Base-by-base conservation (phyloP, 495 filamentous ascomycete genomes). In the Hypoxylon fragiforme region DNA sequence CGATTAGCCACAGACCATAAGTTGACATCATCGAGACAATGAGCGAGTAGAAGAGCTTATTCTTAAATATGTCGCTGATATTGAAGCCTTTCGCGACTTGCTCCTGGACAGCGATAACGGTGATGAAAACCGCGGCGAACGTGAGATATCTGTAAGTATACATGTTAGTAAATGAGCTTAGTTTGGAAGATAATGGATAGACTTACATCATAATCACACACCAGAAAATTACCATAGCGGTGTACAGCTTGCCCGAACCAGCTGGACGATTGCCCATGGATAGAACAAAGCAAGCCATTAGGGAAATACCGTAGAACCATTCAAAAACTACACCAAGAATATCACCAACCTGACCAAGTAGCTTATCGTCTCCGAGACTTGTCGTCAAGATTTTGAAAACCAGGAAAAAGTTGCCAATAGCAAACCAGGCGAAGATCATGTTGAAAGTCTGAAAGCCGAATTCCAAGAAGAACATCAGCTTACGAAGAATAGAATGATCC, bases 381-480 rank as follows among this genome's bases (percentile, higher is more conserved):
- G 84, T 86, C 1, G 92, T 97, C 57, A 99, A 71, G 67, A 99
- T 99, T 64, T 92, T 90, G 77, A 99, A 99, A 36, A 99, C 95
- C 60, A 99, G 74, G 81, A 97, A 99, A 81, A 99, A 99, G 70
- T 99, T 99, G 58, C 95, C 94, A 63, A 99, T 94, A 61, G 89
- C 90, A 72, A 99, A 97, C 95, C 95, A 99, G 43, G 95, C 91
- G 62, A 99, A 99, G 63, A 99, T 78, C 90, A 97, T 96, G 72
- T 86, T 92, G 70, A 97, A 77, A 11, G 90, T 91, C 67, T 97
- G 90, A 73, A 96, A 99, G 52, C 86, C 70, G 74, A 97, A 97
- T 66, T 97, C 94, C 45, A 99, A 69, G 55, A 94, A 77, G 65
- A 99, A 87, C 81, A 88, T 88, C 21, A 94, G 71, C 70, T 97